A percentile compares a stretch with the other conserved stretches of the same genome.
Conservation (phyloP, 73 alveolate genomes). For the Tetrahymena elliotti region DNA sequence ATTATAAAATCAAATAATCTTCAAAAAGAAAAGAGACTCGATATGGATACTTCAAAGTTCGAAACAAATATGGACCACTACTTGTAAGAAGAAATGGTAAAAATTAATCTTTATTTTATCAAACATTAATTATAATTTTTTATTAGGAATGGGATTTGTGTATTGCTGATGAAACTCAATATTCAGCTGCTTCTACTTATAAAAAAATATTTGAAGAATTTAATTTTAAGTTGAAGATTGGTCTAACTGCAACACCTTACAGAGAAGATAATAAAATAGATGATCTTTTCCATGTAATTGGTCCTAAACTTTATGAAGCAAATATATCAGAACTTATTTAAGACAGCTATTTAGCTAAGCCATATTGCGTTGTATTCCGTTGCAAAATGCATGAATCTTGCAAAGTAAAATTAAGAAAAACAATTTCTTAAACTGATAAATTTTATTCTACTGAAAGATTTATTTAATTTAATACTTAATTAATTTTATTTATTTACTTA, state of each 20-base stretch:
- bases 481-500: not conserved
- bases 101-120: not conserved
- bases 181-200: not conserved
- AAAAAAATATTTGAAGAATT: not conserved
- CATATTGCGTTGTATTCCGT: constrained; percentile 14
- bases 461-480: not conserved
- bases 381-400: constrained; percentile 12
- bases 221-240: constrained; percentile 14
- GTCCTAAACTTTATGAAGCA: constrained; percentile 39
- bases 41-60: not conserved
- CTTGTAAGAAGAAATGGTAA: not conserved
- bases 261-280: constrained; percentile 40
- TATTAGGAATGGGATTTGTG: not conserved
- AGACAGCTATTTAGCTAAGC: constrained; percentile 25
- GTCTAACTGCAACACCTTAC: constrained; percentile 42
- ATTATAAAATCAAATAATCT: not conserved
- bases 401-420: too few relatives aligned
- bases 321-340: constrained; percentile 24
- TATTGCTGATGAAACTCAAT: not conserved
- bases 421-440: too few relatives aligned
- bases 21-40: not conserved
- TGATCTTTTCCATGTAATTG: constrained; percentile 28
- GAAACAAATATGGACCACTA: not conserved
- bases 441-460: too few relatives aligned
- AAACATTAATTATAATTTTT: not conserved